Conservation (phyloP, 805 yeast species). For the Kazachstania viticola region DNA sequence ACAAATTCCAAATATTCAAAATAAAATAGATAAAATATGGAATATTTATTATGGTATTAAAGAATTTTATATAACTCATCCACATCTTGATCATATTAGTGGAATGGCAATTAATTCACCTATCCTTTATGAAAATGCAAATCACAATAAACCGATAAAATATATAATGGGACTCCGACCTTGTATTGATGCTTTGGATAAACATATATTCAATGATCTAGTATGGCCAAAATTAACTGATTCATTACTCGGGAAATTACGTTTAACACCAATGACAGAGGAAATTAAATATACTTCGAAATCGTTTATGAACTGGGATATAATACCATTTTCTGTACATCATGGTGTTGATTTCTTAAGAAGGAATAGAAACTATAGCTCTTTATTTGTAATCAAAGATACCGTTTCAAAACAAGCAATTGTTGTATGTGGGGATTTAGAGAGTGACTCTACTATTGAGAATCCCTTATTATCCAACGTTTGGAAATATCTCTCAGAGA, state of each 20-base stretch:
- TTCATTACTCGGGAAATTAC: constrained; percentile 7
- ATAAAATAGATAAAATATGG: constrained; percentile 24
- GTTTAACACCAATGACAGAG: constrained; percentile 4
- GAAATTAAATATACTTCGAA: constrained; percentile 6
- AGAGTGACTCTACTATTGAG: constrained; percentile 39
- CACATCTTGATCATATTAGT: constrained; percentile 73
- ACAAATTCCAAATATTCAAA: constrained; percentile 4
- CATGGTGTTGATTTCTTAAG: too few species aligned
- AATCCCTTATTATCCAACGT: constrained; percentile 25
- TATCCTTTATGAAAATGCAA: constrained; percentile 11
- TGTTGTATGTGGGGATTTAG: constrained; percentile 76
- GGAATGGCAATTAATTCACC: constrained; percentile 68
- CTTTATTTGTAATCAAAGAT: constrained; percentile 49
- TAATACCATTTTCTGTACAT: constrained; percentile 29
- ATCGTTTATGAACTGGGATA: constrained; percentile 16
- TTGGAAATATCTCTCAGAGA: constrained; percentile 47
- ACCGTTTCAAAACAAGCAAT: constrained; percentile 27
- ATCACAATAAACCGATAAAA: constrained; percentile 29
- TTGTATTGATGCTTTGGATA: constrained; percentile 41
- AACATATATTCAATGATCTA: constrained; percentile 55
- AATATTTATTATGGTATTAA: constrained; percentile 29
- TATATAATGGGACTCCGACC: constrained; percentile 40
- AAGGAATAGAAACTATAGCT: constrained; percentile 33
- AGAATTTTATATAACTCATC: constrained; percentile 56
- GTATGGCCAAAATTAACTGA: constrained; percentile 65